Percentiles rank a stretch among this genome's conserved stretches.
Evolutionary conservation across 148 eudicot species (phyloP).

Genomic region (Dysphania ambrosioides): DNA sequence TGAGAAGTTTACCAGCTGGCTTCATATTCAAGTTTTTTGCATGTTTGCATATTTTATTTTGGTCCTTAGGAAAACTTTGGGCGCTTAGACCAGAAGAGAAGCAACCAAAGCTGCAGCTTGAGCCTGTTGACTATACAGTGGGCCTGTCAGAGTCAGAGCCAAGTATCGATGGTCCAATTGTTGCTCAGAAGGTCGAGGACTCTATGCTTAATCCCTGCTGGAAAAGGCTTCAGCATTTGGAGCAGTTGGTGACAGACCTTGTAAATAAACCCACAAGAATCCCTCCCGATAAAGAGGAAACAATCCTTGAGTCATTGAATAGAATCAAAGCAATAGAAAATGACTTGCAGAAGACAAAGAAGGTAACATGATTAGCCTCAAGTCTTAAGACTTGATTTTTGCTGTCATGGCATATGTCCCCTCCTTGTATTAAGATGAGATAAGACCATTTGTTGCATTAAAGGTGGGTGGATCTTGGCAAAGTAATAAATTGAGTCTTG

Average conservation of each 20-base stretch:
- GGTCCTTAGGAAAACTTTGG: conserved; percentile 36
- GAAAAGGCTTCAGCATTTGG: conserved; percentile 74
- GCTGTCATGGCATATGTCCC: no score
- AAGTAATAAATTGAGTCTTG: no score
- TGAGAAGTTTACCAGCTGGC: conserved; percentile 37
- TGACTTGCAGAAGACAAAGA: conserved; percentile 91
- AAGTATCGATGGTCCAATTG: conserved; percentile 31
- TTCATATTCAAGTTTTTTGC: conserved; percentile 44
- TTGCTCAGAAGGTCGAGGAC: conserved; percentile 29
- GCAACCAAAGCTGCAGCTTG: conserved; percentile 25
- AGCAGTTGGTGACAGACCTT: conserved; percentile 62
- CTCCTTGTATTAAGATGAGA: no score
- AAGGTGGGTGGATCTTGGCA: no score
- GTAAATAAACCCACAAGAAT: conserved; percentile 65
- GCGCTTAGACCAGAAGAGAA: conserved; percentile 31
- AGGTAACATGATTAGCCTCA: no score
- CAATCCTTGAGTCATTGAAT: conserved; percentile 64
- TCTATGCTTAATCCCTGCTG: conserved; percentile 64
- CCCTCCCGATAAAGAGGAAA: conserved; percentile 84
- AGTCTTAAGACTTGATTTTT: no score
- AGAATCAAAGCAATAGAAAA: conserved; percentile 84
- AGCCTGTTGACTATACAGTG: conserved; percentile 21
- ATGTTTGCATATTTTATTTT: conserved; percentile 44
- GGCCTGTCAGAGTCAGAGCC: conserved; percentile 27
- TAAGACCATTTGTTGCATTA: no score